A percentile compares a stretch with the other conserved stretches of the same genome.
phyloP scores from a whole-genome alignment of 768 basidiomycete genomes.

The Suillus cothurnatus region DNA sequence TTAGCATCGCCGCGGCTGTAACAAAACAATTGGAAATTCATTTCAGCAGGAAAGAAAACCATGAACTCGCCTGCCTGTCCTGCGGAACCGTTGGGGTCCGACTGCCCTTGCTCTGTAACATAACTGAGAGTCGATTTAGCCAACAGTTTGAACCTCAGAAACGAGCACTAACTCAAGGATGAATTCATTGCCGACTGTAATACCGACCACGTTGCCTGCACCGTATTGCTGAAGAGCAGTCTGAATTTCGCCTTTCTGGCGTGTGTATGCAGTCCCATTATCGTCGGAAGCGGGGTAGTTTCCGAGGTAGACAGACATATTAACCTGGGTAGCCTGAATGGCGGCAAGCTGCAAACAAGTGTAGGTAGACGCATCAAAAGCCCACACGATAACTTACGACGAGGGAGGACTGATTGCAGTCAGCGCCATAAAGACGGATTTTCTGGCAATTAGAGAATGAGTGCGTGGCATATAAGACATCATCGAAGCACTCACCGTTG shows the following conservation, averaged over 20 bases:
- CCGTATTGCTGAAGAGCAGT: constrained; percentile 78
- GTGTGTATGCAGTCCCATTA: constrained; percentile 64
- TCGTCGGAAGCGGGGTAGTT: constrained; percentile 69
- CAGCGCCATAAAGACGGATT: constrained; percentile 83
- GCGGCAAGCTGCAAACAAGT: constrained; percentile 65
- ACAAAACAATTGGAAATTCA: background rate
- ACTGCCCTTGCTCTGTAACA: constrained; percentile 49
- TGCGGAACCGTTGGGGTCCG: constrained; percentile 56
- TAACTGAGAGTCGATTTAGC: constrained; percentile 45
- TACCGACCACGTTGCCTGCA: constrained; percentile 68
- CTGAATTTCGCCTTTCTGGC: constrained; percentile 71
- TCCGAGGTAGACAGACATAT: constrained; percentile 79
- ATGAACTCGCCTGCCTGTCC: constrained; percentile 44
- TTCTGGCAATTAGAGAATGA: constrained; percentile 37
- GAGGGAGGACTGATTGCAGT: constrained; percentile 81
- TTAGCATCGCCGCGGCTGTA: constrained; percentile 61
- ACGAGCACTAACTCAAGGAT: constrained; percentile 66
- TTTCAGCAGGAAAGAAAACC: background rate
- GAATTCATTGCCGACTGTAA: constrained; percentile 93
- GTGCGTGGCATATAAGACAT: background rate
- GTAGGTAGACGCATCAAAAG: background rate
- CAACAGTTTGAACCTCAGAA: constrained; percentile 6
- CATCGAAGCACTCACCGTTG: constrained; percentile 42
- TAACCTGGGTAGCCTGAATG: constrained; percentile 85
- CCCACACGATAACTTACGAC: constrained; percentile 47